Base-by-base conservation (phyloP, 495 filamentous ascomycete species). In the Penicillium waksmanii region DNA sequence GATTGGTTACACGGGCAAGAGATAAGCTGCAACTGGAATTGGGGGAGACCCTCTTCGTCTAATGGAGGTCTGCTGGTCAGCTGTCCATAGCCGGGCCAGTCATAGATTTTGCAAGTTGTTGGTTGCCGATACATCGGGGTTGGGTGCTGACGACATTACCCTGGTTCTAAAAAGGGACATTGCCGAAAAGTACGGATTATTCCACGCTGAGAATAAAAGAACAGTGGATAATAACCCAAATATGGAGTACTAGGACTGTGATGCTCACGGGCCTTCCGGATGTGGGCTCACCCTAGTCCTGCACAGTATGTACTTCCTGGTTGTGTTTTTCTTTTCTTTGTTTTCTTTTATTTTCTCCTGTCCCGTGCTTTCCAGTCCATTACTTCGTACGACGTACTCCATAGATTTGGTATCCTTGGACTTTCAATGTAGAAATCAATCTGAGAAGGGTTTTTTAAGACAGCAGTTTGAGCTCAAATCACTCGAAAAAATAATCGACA, bases 1-100 rank as follows among this genome's bases (percentile, higher is more conserved):
- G 42, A 56, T 56, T 33, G 42, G 63, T 59, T 62, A 66, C 63
- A 60, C 55, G 27, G 53, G 21, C 53, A 21, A 51, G n/a, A 12
- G 19, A 23, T 5, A n/a, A 13, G 17, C 42, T 44, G 42, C 42
- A 44, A 44, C 42, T 18, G 17, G 42, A 6, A 18, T 44, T 18
- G 42, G 36, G 15, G 15, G 36, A 40, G 11, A 40, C 15, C 15
- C 10, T 40, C 36, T 15, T 13, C 10, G 36, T 40, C 36, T 10
- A 23, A 21, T 12, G 43, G 43, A 9, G 17, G 23, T 13, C 46
- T 27, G 19, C 9, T 48, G 10, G 21, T 48, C 21, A 27, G 46
- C 46, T 57, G 55, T 57, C 56, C 17, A 48, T 27, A 53, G 27
- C 56, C 50, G 42, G 42, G 42, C 50, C 50, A 57, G 46, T 57